Evolutionary conservation across 345 rosid species (phyloP).

Genomic region (Citropsis articulata): DNA sequence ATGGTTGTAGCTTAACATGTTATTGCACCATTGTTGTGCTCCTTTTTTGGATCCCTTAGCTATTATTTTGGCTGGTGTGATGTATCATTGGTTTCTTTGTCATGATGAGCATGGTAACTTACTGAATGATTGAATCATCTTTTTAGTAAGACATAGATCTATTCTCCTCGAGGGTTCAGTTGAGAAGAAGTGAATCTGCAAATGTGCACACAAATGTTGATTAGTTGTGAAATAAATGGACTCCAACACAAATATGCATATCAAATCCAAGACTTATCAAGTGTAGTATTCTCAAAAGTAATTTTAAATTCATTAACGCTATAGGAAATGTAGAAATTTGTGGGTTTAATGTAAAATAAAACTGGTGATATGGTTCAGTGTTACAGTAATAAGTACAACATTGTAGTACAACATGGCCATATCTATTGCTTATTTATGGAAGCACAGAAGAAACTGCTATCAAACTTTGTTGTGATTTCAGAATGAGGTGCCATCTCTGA

Average conservation of each 20-base stretch:
- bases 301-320: too few relatives aligned
- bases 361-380: background rate
- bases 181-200: background rate
- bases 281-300: background rate
- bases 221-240: background rate
- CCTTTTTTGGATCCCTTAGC: too few relatives aligned
- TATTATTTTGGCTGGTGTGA: conserved; percentile 28
- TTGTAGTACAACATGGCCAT: background rate
- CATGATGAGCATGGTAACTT: conserved; percentile 5
- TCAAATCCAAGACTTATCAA: background rate
- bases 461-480: background rate
- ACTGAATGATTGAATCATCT: background rate
- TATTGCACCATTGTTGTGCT: background rate
- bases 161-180: too few relatives aligned
- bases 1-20: background rate
- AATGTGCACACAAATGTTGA: background rate
- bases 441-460: background rate
- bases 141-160: too few relatives aligned
- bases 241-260: background rate
- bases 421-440: conserved; percentile 1
- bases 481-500: background rate
- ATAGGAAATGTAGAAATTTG: too few relatives aligned
- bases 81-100: conserved; percentile 16
- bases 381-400: background rate
- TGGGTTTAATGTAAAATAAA: background rate